Evolutionary conservation across 2,329 filamentous ascomycete species (phyloP).

Genomic region (Talaromyces sp.): DNA sequence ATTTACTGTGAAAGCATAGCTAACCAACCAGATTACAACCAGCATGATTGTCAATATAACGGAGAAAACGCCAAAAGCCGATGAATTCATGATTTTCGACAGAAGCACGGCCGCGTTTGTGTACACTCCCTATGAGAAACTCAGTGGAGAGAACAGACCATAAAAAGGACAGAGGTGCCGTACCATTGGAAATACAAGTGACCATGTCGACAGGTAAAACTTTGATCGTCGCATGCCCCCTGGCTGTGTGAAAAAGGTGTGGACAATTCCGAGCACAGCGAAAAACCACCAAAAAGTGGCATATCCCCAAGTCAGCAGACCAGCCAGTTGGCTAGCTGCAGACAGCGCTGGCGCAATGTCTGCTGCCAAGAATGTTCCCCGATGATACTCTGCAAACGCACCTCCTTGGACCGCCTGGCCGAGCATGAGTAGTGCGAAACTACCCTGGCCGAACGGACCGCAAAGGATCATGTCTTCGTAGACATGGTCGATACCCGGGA

Average conservation of each 20-base stretch:
- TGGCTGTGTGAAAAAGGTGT: conserved; percentile 21
- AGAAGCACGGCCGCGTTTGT: conserved; percentile 36
- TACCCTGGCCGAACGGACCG: conserved; percentile 37
- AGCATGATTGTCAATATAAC: conserved; percentile 32
- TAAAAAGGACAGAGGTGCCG: conserved; percentile 11
- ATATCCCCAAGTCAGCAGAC: conserved; percentile 37
- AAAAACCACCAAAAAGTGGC: conserved; percentile 42
- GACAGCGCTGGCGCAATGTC: conserved; percentile 28
- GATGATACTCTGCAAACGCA: conserved; percentile 18
- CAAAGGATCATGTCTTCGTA: conserved; percentile 40
- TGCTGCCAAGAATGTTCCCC: conserved; percentile 24
- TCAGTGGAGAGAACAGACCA: background rate
- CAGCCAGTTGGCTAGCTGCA: conserved; percentile 32
- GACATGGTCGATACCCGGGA: conserved; percentile 19
- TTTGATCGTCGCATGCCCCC: conserved; percentile 16
- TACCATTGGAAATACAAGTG: conserved; percentile 38
- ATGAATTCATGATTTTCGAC: conserved; percentile 34
- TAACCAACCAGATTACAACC: conserved; percentile 28
- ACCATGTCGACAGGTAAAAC: conserved; percentile 32
- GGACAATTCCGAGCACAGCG: conserved; percentile 30
- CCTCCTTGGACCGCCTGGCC: conserved; percentile 28
- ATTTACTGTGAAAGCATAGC: conserved; percentile 27
- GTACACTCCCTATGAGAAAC: conserved; percentile 32
- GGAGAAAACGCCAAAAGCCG: conserved; percentile 36
- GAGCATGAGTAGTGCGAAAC: conserved; percentile 37